phyloP scores from a whole-genome alignment of 306 rosid genomes.

The Castanea mollissima region DNA sequence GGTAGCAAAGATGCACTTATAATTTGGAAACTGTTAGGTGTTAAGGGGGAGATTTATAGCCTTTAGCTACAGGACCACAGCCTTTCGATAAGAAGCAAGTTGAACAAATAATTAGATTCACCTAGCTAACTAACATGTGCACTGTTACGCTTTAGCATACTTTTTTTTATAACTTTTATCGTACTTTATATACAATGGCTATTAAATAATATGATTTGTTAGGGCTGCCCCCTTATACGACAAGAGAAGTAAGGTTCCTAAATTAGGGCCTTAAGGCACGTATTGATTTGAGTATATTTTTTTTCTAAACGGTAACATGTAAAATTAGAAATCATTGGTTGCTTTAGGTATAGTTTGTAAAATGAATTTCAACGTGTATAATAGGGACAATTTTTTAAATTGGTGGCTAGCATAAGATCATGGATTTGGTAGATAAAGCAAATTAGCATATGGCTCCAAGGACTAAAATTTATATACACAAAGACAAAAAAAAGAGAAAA shows the following conservation, averaged over 20 bases:
- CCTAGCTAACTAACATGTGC: conserved; percentile 43
- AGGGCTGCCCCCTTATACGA: neutral
- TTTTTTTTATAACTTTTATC: neutral
- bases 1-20: conserved; percentile 4
- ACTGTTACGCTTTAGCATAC: conserved; percentile 6
- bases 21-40: conserved; percentile 7
- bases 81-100: conserved; percentile 9
- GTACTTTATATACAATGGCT: no score
- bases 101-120: conserved; percentile 35
- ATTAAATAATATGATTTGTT: no score
- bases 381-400: neutral
- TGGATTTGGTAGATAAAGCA: conserved; percentile 1
- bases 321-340: neutral
- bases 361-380: neutral
- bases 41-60: conserved; percentile 27
- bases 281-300: neutral
- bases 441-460: neutral
- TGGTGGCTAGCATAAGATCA: conserved; percentile 14
- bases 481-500: neutral
- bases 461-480: neutral
- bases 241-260: conserved; percentile 12
- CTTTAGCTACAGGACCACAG: neutral
- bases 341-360: neutral
- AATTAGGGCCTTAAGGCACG: neutral
- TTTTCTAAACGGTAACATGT: neutral